Conservation (phyloP, 2,329 filamentous ascomycete genomes). For the Ampelomyces quisqualis region DNA sequence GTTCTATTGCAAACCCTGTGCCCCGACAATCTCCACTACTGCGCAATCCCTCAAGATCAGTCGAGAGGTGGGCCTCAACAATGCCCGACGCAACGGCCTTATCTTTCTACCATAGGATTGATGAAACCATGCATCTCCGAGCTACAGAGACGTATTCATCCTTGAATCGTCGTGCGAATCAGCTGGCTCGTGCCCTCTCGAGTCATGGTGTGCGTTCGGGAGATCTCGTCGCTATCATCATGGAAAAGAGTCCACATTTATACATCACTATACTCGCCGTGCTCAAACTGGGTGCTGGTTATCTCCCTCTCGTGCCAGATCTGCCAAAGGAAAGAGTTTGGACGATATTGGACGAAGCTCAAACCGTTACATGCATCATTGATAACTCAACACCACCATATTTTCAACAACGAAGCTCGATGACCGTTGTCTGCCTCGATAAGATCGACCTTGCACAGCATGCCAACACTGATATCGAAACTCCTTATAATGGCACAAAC, state of each 20-base stretch:
- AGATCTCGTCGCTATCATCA: conserved; percentile 68
- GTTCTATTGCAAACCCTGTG: conserved; percentile 48
- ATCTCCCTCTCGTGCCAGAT: conserved; percentile 75
- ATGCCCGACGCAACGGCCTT: conserved; percentile 62
- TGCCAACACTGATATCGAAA: conserved; percentile 40
- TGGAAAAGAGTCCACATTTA: conserved; percentile 73
- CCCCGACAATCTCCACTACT: conserved; percentile 26
- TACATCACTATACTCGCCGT: conserved; percentile 75
- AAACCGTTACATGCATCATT: conserved; percentile 52
- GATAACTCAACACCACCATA: conserved; percentile 19
- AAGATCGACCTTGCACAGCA: conserved; percentile 34
- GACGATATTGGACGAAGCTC: conserved; percentile 63
- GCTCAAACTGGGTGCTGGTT: conserved; percentile 73
- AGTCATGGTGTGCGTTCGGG: conserved; percentile 52
- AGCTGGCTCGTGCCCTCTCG: conserved; percentile 60
- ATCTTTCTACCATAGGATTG: conserved; percentile 58
- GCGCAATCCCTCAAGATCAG: conserved; percentile 43
- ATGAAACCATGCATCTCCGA: conserved; percentile 33
- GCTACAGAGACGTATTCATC: conserved; percentile 62
- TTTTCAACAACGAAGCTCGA: conserved; percentile 8
- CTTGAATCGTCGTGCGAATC: conserved; percentile 65
- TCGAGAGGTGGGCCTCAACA: conserved; percentile 55
- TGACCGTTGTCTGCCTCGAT: conserved; percentile 33
- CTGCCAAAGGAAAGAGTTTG: conserved; percentile 63
- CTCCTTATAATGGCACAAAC: conserved; percentile 49